These are phyloP conservation scores for Papiliotrema terrestris DNA, from an alignment of 1,284 basidiomycete species.

Conservation along the genomic window DNA sequence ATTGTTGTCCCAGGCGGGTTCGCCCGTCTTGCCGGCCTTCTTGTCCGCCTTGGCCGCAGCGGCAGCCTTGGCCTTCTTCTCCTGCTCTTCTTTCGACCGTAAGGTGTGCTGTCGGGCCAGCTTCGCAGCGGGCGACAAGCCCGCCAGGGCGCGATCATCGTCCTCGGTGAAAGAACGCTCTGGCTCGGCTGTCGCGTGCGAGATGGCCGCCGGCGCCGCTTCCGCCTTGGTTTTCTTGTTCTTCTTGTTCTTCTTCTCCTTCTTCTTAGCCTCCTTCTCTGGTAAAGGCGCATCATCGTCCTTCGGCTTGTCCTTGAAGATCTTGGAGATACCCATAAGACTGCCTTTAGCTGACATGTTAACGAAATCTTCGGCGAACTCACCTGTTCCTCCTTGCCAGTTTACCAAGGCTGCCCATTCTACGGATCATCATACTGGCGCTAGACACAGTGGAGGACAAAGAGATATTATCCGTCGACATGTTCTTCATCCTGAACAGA, in stretches of 20 bases:
- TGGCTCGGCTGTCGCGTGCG: constrained; percentile 79
- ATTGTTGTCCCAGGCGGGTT: constrained; percentile 70
- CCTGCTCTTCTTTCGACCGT: constrained; percentile 64
- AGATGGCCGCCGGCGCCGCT: constrained; percentile 69
- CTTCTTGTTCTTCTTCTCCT: constrained; percentile 53
- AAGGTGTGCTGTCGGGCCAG: constrained; percentile 82
- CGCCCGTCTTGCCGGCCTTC: constrained; percentile 12
- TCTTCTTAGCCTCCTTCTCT: constrained; percentile 56
- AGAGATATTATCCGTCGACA: constrained; percentile 95
- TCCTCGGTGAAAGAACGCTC: constrained; percentile 52
- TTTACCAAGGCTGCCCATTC: constrained; percentile 88
- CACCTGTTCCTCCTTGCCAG: constrained; percentile 77
- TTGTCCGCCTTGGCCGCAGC: not conserved
- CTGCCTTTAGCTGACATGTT: constrained; percentile 34
- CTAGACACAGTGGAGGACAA: constrained; percentile 94
- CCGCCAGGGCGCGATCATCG: constrained; percentile 60
- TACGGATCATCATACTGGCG: constrained; percentile 95
- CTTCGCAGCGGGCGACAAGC: constrained; percentile 87
- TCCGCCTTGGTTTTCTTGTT: constrained; percentile 49
- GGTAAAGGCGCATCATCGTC: constrained; percentile 53
- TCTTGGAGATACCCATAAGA: constrained; percentile 84
- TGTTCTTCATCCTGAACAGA: constrained; percentile 84
- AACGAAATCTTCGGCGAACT: constrained; percentile 2
- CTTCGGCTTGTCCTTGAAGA: constrained; percentile 85
- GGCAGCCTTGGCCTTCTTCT: constrained; percentile 34